Evolutionary conservation across 148 eudicot genomes (phyloP).

Genomic region (Pouteria glomerata): DNA sequence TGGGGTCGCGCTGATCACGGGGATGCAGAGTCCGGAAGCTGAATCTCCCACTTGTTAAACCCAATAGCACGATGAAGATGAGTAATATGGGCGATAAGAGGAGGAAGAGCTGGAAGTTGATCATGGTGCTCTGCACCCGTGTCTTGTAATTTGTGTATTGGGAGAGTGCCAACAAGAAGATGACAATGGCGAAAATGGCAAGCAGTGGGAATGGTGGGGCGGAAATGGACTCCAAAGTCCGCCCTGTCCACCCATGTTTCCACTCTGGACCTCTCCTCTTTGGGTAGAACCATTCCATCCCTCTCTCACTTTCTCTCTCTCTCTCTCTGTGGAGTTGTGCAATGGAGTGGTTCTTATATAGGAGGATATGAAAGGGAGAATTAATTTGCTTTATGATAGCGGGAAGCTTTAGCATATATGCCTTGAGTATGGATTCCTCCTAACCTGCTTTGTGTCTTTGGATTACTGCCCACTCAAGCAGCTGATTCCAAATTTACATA

Average conservation of each 20-base stretch:
- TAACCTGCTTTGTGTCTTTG: slow-evolving; percentile 12
- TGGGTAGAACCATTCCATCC: slow-evolving; percentile 42
- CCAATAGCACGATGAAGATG: slow-evolving; percentile 33
- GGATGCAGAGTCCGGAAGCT: slow-evolving; percentile 14
- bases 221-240: slow-evolving; percentile 39
- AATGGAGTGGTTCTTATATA: not conserved
- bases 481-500: slow-evolving; percentile 11
- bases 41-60: slow-evolving; percentile 29
- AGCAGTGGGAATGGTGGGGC: slow-evolving; percentile 58
- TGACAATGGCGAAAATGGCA: slow-evolving; percentile 53
- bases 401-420: slow-evolving; percentile 42
- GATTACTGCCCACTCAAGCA: slow-evolving; percentile 28
- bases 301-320: not conserved
- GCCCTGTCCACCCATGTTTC: slow-evolving; percentile 41
- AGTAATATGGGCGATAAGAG: slow-evolving; percentile 38
- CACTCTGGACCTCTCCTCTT: slow-evolving; percentile 38
- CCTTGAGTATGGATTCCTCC: slow-evolving; percentile 35
- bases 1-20: not conserved
- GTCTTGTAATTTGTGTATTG: slow-evolving; percentile 44
- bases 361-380: too few species aligned
- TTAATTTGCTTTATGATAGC: slow-evolving; percentile 15
- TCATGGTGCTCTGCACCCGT: slow-evolving; percentile 24
- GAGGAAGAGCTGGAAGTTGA: slow-evolving; percentile 38
- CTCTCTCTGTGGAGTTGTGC: not conserved
- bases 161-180: slow-evolving; percentile 48